Evolutionary conservation across 1,284 basidiomycete species (phyloP), one percentile per base, ranked within the genome.

Genomic region (Bondarzewia mesenterica): DNA sequence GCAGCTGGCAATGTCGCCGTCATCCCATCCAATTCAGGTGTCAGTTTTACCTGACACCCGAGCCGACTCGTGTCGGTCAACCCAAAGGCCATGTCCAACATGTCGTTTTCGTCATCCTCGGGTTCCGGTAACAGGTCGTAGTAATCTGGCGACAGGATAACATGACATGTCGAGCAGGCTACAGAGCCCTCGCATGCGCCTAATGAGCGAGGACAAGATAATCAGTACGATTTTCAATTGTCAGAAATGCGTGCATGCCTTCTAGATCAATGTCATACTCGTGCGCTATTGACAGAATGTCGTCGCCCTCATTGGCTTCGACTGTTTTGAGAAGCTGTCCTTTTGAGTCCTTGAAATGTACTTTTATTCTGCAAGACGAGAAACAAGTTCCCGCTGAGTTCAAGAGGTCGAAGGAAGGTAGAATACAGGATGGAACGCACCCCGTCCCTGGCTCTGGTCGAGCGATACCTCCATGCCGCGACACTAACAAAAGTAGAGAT

Each of bases 181-280:
- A 97, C 82, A 1, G 92, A 96, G 42, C 92, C 89, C 74, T 98
- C 95, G 65, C 96, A 99, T 23, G 93, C 93, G 54, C 93, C 91
- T 94, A 48, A 14, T 29, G 37, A 42, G 46, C 18, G n/a, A 42
- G 42, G 25, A 15, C n/a, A 4, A 36, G 26, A 20, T 10, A 15
- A 14, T 22, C 42, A 18, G 20, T 14, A 32, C 12, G 37, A 27
- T n/a, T 3, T 14, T 8, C 38, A 20, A 40, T 40, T n/a, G 8
- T 7, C 29, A 27, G 38, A 23, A 10, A 22, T 7, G 14, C 8
- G 16, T 20, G 60, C 78, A 55, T 51, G 88, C 93, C 94, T 76
- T 99, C 95, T n/a, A 99, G 75, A 62, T 99, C 95, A 49, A 99
- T 82, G 60, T 98, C 95, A 63, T 96, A 83, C 66, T 98, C 94